A percentile compares a stretch with the other conserved stretches of the same genome.
These are phyloP conservation scores for Solanum hybrid DNA, from an alignment of 305 asterid genomes.

Conservation along the genomic window DNA sequence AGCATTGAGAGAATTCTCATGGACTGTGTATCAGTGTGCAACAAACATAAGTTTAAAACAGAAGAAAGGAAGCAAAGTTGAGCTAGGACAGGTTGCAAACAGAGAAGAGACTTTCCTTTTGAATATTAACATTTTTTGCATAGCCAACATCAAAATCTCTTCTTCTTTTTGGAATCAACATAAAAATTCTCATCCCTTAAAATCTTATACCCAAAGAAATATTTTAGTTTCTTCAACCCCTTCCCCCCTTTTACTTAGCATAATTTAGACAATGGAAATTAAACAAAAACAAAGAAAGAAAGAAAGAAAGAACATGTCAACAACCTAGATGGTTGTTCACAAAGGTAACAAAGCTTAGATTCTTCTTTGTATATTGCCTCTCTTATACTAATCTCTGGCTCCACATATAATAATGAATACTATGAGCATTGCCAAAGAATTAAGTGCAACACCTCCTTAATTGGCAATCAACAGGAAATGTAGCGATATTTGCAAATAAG, in stretches of 20 bases:
- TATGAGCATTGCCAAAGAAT: not conserved
- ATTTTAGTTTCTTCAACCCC: not conserved
- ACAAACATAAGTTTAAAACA: not conserved
- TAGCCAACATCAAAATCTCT: slow-evolving; percentile 1
- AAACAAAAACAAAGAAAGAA: not conserved
- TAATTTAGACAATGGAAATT: not conserved
- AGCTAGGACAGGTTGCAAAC: not conserved
- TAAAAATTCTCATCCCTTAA: not conserved
- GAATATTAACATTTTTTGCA: not conserved
- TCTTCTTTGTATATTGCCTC: not conserved
- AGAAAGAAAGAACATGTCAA: not conserved
- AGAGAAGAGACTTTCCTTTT: not conserved
- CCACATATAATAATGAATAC: not conserved
- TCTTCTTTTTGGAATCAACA: not conserved
- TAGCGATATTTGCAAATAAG: not conserved
- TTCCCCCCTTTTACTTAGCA: not conserved
- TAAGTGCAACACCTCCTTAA: not conserved
- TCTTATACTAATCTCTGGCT: not conserved
- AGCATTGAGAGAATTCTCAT: not conserved
- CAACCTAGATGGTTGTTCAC: not conserved
- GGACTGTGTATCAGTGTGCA: not conserved
- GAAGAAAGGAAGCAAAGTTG: not conserved
- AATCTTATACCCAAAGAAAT: not conserved
- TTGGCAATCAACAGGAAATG: not conserved
- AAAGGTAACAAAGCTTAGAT: not conserved